Base-by-base conservation (phyloP, 169 alveolate genomes). In the Toxoplasma gondii region DNA sequence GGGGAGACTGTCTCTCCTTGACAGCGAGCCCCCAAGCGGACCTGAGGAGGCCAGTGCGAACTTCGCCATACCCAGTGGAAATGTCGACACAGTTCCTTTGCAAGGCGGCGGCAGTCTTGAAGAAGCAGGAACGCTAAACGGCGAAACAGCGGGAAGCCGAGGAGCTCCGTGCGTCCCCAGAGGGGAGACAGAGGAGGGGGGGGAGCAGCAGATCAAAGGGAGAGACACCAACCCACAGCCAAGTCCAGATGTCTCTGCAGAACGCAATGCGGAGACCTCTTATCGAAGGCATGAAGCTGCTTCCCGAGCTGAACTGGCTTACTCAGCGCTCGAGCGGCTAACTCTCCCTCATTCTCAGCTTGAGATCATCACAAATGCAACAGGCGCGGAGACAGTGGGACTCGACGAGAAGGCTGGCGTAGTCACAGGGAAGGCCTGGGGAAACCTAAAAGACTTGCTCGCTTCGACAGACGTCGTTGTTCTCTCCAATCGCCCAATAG, bases 401-500 rank as follows among this genome's bases (percentile, higher is more conserved):
- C 29, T 10, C 43, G 86, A 31, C 9, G 45, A 29, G 4, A 4
- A 45, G 45, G 86, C 27, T 1, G n/a, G 86, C 39, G 86, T 41
- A 31, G 86, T 10, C 44, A 27, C 49, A 31, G 86, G 45, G 44
- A 78, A 9, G 86, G 43, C 86, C n/a, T 2, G 45, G 10, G 10
- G 86, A 12, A 10, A 78, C 27, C 86, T 78, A 10, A 78, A 78
- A 38, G 45, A 4, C 34, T n/a, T 86, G 39, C 90, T 93, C 41
- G 53, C 84, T 41, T 84, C 84, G 31, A 84, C 84, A 19, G 95
- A 93, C 43, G 95, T 87, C 10, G 43, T 86, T 64, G 88, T 93
- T 78, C 95, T 93, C n/a, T 93, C 91, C 83, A 87, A 93, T 36
- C 39, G 95, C n/a, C 92, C 95, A 2, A 49, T 93, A 67, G 88